Evolutionary conservation across 2,329 filamentous ascomycete species (phyloP).

Genomic region (Penicillium hesseltinei): DNA sequence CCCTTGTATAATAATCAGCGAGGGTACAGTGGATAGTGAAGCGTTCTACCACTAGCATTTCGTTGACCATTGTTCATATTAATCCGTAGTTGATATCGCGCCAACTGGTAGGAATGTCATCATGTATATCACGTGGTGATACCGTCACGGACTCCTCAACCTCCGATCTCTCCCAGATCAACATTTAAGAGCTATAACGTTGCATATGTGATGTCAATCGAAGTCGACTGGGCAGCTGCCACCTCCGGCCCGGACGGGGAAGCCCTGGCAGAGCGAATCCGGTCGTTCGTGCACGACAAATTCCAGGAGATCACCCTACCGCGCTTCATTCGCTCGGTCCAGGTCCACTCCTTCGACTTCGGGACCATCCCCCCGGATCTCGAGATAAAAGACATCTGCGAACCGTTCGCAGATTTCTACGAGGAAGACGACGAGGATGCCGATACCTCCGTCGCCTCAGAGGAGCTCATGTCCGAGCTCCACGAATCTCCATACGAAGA

Average conservation of each 20-base stretch:
- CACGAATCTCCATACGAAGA: constrained; percentile 33
- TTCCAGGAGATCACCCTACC: constrained; percentile 91
- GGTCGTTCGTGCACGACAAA: constrained; percentile 89
- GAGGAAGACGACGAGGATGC: constrained; percentile 66
- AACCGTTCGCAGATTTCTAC: constrained; percentile 95
- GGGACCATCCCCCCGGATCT: constrained; percentile 78
- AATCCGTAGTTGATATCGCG: background rate
- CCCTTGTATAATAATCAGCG: background rate
- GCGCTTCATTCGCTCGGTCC: constrained; percentile 94
- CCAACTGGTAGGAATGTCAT: background rate
- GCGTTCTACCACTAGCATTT: background rate
- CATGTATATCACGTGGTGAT: constrained; percentile 7
- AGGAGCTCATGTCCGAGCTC: constrained; percentile 30
- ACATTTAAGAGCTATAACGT: constrained; percentile 4
- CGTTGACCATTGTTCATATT: background rate
- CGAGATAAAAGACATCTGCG: constrained; percentile 94
- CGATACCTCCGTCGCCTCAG: constrained; percentile 38
- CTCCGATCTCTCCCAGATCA: constrained; percentile 4
- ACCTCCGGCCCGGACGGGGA: constrained; percentile 85
- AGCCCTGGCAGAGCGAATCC: constrained; percentile 79
- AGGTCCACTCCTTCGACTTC: constrained; percentile 92
- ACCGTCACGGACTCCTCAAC: constrained; percentile 12
- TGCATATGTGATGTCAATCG: constrained; percentile 77
- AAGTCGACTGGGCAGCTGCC: constrained; percentile 92
- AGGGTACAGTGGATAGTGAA: too few species aligned